Evolutionary conservation across 371 early-diverging fungal genomes (phyloP), one percentile per base, ranked within the genome.

Genomic region (Apophysomyces ossiformis): DNA sequence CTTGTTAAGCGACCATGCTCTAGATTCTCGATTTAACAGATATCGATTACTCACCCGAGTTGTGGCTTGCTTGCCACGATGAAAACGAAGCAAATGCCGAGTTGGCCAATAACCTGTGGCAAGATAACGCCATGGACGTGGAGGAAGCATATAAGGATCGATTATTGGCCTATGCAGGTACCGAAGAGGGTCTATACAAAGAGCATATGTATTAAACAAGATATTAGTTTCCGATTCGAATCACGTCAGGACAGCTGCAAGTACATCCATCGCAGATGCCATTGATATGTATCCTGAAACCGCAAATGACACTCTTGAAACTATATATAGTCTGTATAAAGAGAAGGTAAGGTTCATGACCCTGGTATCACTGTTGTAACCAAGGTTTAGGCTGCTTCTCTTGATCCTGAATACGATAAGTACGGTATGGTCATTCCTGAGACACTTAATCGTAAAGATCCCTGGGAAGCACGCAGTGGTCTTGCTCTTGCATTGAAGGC

Each of bases 371-470:
- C 60, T 60, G 26, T n/a, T 2, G 2, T 47, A 7, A 13, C 9
- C 54, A 21, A 46, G 32, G n/a, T 38, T 5, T 76, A 90, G 86
- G 87, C 90, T 46, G 82, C 85, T 41, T 82, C 92, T n/a, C 85
- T 95, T 12, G 89, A 89, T 32, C 96, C 96, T 4, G 93, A 96
- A 72, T 95, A 92, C 64, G 96, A 98, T 74, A 89, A 89, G 47
- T 95, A 86, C 65, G 97, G 96, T 54, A 90, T 98, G 75, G 85
- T 96, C 0, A 94, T 93, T 35, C 91, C 92, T 12, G 92, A 90
- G 58, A 93, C 96, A 0, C 71, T 95, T 61, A 85, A 93, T 70
- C 89, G 89, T 57, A 73, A 79, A 50, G 97, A 98, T 74, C 91
- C 92, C 32, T 92, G 90, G 79, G 88, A 86, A 43, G 86, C 94